A percentile compares a stretch with the other conserved stretches of the same genome.
Conservation (phyloP, 2,329 filamentous ascomycete species). For the Aspergillus fructus region DNA sequence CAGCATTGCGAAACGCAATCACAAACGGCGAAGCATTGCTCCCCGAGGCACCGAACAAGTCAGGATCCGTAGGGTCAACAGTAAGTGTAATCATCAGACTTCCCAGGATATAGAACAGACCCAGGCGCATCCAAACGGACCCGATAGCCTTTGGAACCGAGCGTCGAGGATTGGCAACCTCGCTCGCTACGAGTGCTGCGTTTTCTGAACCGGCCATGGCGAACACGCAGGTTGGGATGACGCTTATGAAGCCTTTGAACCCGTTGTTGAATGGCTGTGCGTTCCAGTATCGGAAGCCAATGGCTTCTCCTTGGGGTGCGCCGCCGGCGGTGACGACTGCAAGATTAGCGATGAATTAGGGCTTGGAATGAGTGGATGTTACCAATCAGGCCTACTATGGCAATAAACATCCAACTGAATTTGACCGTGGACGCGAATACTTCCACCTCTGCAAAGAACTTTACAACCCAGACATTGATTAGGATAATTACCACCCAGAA, state of each 20-base stretch:
- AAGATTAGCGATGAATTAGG: no score
- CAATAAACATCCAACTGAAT: slow-evolving; percentile 50
- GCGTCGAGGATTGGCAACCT: slow-evolving; percentile 44
- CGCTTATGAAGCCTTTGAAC: slow-evolving; percentile 44
- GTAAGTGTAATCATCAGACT: slow-evolving; percentile 48
- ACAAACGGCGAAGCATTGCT: slow-evolving; percentile 48
- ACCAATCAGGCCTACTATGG: slow-evolving; percentile 47
- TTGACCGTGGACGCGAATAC: slow-evolving; percentile 47
- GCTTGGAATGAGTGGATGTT: slow-evolving; percentile 17
- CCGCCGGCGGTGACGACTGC: slow-evolving; percentile 40
- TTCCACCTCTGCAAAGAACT: slow-evolving; percentile 48
- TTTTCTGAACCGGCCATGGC: slow-evolving; percentile 46
- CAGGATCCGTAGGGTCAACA: slow-evolving; percentile 39
- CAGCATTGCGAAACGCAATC: slow-evolving; percentile 44
- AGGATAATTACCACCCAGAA: slow-evolving; percentile 46
- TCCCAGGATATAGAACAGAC: slow-evolving; percentile 48
- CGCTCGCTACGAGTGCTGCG: slow-evolving; percentile 45
- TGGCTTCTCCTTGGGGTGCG: slow-evolving; percentile 36
- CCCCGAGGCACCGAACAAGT: slow-evolving; percentile 44
- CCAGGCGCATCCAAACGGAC: slow-evolving; percentile 48
- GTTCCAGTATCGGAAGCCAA: slow-evolving; percentile 51
- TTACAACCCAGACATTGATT: slow-evolving; percentile 45
- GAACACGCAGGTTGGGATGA: slow-evolving; percentile 40
- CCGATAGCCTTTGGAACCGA: slow-evolving; percentile 47
- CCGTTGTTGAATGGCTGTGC: slow-evolving; percentile 43